Evolutionary conservation across 768 basidiomycete genomes (phyloP).

Genomic region (Amanita pseudoporphyria): DNA sequence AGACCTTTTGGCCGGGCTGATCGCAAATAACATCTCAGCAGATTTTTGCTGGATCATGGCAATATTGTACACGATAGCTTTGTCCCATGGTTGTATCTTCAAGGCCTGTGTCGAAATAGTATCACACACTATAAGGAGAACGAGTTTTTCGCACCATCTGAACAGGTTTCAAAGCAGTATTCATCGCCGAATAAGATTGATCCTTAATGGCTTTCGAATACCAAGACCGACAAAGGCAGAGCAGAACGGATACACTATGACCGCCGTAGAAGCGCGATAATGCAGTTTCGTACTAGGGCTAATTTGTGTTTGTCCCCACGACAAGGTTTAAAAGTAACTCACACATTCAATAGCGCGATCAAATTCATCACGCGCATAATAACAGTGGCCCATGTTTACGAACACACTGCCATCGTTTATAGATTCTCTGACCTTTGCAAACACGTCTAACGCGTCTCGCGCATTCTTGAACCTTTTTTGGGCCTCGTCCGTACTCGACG

Average conservation of each 20-base stretch:
- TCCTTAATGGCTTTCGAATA: constrained; percentile 92
- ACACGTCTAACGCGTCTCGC: constrained; percentile 81
- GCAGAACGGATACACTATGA: constrained; percentile 64
- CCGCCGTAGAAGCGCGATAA: constrained; percentile 67
- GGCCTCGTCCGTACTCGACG: constrained; percentile 47
- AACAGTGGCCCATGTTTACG: constrained; percentile 94
- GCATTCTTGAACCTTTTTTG: constrained; percentile 62
- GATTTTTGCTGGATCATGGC: constrained; percentile 98
- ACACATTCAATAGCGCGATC: constrained; percentile 96
- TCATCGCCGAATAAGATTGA: constrained; percentile 73
- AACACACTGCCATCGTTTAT: constrained; percentile 79
- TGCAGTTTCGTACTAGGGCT: constrained; percentile 80
- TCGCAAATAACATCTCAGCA: constrained; percentile 76
- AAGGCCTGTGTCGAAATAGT: constrained; percentile 48
- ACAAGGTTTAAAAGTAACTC: constrained; percentile 17
- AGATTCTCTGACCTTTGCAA: constrained; percentile 86
- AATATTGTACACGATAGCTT: constrained; percentile 88
- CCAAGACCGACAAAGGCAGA: constrained; percentile 89
- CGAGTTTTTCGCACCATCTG: constrained; percentile 47
- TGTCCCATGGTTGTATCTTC: constrained; percentile 79
- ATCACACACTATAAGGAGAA: not conserved
- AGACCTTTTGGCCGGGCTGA: constrained; percentile 67
- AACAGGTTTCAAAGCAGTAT: constrained; percentile 74
- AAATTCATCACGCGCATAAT: constrained; percentile 87
- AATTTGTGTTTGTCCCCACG: not conserved